Evolutionary conservation across 2,329 filamentous ascomycete genomes (phyloP).

Genomic region (Hymenoscyphus fraxineus): DNA sequence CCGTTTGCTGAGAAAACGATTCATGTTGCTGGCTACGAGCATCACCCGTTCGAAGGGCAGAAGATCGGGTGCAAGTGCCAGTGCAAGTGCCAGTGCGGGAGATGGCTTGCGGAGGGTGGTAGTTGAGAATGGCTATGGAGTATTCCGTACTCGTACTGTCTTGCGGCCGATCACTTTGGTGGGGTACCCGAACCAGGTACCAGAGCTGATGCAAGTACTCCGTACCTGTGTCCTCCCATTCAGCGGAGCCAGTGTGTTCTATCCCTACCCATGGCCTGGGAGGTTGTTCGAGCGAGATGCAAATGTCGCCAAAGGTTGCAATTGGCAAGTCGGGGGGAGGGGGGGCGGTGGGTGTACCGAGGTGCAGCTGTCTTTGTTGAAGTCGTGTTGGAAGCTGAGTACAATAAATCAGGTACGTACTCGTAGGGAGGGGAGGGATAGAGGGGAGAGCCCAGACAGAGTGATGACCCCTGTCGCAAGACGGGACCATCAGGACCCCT

Average conservation of each 20-base stretch:
- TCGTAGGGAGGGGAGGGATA: too few species aligned
- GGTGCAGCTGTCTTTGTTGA: not conserved
- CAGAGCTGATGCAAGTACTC: not conserved
- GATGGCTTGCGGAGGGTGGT: not conserved
- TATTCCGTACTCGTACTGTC: not conserved
- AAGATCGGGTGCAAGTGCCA: not conserved
- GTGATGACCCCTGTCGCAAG: too few species aligned
- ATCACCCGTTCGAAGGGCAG: not conserved
- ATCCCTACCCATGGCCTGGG: not conserved
- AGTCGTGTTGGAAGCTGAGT: not conserved
- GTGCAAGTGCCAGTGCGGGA: not conserved
- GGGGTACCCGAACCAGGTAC: not conserved
- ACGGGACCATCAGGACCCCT: too few species aligned
- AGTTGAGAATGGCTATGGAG: not conserved
- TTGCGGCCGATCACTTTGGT: not conserved
- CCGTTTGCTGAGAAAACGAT: slow-evolving; percentile 66
- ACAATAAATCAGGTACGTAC: too few species aligned
- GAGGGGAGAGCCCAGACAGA: too few species aligned
- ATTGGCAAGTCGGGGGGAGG: not conserved
- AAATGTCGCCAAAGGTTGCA: not conserved
- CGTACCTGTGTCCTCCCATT: not conserved
- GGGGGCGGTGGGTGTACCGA: not conserved
- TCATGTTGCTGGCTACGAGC: slow-evolving; percentile 39
- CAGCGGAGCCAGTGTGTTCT: not conserved
- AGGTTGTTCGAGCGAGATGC: not conserved